Evolutionary conservation across 495 filamentous ascomycete genomes (phyloP), one percentile per base, ranked within the genome.

Genomic region (Tuber calosporum): DNA sequence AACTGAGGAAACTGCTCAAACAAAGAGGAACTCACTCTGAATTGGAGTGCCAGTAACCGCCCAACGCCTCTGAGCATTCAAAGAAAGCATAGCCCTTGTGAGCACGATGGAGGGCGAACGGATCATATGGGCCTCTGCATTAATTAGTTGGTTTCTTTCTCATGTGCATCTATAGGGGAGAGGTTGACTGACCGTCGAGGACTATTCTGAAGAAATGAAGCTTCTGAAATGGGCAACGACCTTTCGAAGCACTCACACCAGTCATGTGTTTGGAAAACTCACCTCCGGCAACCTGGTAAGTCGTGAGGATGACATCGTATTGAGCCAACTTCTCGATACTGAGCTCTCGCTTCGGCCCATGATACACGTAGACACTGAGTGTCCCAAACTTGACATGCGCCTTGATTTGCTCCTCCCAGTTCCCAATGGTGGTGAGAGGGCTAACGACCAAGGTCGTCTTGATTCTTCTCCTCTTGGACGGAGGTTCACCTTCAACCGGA

Each of bases 191-290:
- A 80, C 79, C 95, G 79, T 99, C 95, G 38, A 99, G 87, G 0
- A 97, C 94, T 71, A 99, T 93, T 11, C 95, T 90, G 81, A 98
- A 98, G 91, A 94, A 96, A 74, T 91, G 90, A 75, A 94, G 90
- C 75, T 89, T 85, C 43, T 88, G 87, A 48, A 98, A 83, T 0
- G 93, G 91, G 72, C 88, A 92, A 15, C 81, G 77, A 0, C 87
- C 87, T 22, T 84, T 82, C 9, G 53, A 62, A 26, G 53, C 3
- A 17, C 26, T 62, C n/a, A 26, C 26, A 62, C 53, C n/a, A 69
- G 88, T 88, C 48, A 85, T 85, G 30, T 89, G 86, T 15, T 87
- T 83, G 43, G 84, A 86, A 36, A 91, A 87, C 78, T 98, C 95
- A 68, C 89, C 92, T 7, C 92, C 87, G n/a, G 96, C 86, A 2